Conservation (phyloP, 352 stramenopile genomes). For the Pythium oligandrum region DNA sequence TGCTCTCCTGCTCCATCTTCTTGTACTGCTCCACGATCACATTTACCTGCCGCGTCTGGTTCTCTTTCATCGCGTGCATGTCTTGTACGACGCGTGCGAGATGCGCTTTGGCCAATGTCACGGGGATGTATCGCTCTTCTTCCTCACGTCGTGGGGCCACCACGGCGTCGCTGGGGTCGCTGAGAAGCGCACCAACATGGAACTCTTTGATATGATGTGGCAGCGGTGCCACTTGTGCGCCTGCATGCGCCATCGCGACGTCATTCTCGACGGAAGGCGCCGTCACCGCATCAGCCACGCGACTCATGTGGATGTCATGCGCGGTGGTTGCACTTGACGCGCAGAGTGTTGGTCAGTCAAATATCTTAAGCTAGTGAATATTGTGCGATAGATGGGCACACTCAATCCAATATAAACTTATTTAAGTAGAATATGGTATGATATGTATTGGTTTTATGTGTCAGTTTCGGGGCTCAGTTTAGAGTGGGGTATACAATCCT, state of each 20-base stretch:
- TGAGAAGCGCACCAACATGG: conserved; percentile 44
- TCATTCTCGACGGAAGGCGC: background rate
- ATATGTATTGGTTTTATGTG: no score
- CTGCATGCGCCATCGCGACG: background rate
- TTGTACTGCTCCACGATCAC: conserved; percentile 53
- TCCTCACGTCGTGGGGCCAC: conserved; percentile 16
- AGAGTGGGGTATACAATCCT: no score
- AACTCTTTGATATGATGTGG: conserved; percentile 19
- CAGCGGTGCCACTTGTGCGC: conserved; percentile 5
- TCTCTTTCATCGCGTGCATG: conserved; percentile 73
- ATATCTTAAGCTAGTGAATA: no score
- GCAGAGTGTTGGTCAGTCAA: no score
- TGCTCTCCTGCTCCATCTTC: conserved; percentile 51
- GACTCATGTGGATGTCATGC: no score
- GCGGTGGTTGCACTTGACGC: no score
- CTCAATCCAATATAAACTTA: no score
- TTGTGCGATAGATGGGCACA: no score
- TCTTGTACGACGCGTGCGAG: conserved; percentile 64
- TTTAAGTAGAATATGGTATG: no score
- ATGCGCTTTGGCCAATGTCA: conserved; percentile 52
- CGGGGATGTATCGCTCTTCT: conserved; percentile 70
- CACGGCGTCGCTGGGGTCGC: conserved; percentile 7
- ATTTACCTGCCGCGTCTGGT: conserved; percentile 44
- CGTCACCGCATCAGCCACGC: no score
- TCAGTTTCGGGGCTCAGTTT: no score